A percentile compares a stretch with the other conserved stretches of the same genome.
These are phyloP conservation scores for Tolypocladium endophyticum DNA, from an alignment of 2,329 filamentous ascomycete genomes.

Conservation along the genomic window DNA sequence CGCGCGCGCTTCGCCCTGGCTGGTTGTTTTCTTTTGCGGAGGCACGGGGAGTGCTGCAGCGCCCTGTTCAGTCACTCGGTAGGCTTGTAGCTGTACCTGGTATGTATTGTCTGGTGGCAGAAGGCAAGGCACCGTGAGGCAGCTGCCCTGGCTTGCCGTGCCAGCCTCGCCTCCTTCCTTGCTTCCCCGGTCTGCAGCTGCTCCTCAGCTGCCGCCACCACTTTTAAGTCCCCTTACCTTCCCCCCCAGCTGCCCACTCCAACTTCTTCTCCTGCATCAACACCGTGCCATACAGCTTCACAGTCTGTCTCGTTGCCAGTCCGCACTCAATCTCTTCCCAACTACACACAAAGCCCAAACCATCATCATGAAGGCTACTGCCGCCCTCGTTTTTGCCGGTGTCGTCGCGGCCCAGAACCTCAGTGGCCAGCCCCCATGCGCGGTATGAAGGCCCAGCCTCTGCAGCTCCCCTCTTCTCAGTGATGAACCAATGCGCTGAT, in stretches of 20 bases:
- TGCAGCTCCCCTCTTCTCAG: background rate
- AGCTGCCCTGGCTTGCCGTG: background rate
- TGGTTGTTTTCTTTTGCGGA: background rate
- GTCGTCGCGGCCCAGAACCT: slow-evolving; percentile 28
- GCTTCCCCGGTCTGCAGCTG: background rate
- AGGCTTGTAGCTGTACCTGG: background rate
- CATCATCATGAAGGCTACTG: slow-evolving; percentile 29
- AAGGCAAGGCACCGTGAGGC: too few relatives aligned
- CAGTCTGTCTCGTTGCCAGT: background rate
- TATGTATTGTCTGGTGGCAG: background rate
- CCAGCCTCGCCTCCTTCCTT: background rate
- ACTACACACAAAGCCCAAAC: background rate
- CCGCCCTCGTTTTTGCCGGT: slow-evolving; percentile 21
- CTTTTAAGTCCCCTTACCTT: slow-evolving; percentile 2
- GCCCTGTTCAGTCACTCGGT: background rate
- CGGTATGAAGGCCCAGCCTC: slow-evolving; percentile 20
- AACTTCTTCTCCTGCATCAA: background rate
- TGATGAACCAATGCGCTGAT: background rate
- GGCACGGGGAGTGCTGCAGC: background rate
- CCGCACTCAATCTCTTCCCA: background rate
- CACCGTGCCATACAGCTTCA: background rate
- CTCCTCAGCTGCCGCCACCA: background rate
- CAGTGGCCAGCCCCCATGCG: slow-evolving; percentile 23
- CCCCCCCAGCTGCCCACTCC: background rate
- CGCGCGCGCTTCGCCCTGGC: background rate